These are phyloP conservation scores for Xylaria sp. DNA, from an alignment of 2,329 filamentous ascomycete species.

Conservation along the genomic window DNA sequence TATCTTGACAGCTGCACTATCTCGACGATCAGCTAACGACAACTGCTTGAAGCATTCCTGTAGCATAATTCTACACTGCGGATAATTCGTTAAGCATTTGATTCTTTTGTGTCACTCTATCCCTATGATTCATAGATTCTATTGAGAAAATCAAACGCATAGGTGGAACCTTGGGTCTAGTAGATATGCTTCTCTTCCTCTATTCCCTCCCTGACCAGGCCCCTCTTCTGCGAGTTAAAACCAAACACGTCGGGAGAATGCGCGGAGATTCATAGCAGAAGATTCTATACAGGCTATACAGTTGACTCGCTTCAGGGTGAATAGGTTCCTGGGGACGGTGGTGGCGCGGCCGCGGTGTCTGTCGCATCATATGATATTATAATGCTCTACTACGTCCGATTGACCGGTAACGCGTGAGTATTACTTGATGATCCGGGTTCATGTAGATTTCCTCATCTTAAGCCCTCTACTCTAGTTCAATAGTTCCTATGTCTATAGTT, in stretches of 20 bases:
- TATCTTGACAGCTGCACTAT: background rate
- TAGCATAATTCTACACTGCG: background rate
- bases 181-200: conserved; percentile 2
- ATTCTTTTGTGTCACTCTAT: background rate
- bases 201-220: background rate
- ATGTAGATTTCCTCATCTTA: too few relatives aligned
- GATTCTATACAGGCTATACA: background rate
- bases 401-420: background rate
- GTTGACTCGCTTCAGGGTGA: background rate
- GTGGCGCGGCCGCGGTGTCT: background rate
- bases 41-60: background rate
- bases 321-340: background rate
- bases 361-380: background rate
- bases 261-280: background rate
- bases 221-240: background rate
- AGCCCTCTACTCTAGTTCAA: conserved; percentile 34
- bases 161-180: background rate
- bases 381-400: background rate
- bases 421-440: background rate
- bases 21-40: background rate
- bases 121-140: conserved; percentile 8
- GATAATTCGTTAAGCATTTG: background rate
- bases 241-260: background rate
- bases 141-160: conserved; percentile 10
- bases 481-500: conserved; percentile 31